Evolutionary conservation across 83 land plant genomes (phyloP).

Genomic region (Picea mariana): DNA sequence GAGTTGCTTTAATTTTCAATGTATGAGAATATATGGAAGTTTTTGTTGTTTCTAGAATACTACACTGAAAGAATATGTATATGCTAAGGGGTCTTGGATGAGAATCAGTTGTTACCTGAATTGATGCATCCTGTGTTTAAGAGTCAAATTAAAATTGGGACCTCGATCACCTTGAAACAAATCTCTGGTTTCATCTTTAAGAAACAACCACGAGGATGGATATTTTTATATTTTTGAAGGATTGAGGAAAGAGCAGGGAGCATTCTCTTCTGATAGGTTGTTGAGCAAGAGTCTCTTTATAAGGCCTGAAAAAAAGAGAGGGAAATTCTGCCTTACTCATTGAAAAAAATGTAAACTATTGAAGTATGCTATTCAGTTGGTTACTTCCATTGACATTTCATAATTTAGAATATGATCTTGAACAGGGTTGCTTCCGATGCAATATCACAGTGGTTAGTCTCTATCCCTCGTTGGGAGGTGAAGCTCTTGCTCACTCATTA

Average conservation of each 20-base stretch:
- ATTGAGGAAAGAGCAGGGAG: not conserved
- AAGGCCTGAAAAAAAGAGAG: no score
- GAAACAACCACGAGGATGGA: not conserved
- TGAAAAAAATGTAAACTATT: not conserved
- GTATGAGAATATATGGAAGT: not conserved
- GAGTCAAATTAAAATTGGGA: not conserved
- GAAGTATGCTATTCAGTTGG: not conserved
- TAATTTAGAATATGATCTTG: conserved; percentile 1
- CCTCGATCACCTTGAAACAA: not conserved
- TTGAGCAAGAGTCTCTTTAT: not conserved
- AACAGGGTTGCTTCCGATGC: conserved; percentile 50
- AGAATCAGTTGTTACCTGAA: not conserved
- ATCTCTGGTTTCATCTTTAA: conserved; percentile 5
- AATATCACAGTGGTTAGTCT: conserved; percentile 44
- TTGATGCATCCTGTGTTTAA: not conserved
- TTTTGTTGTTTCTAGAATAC: not conserved
- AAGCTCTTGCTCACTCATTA: conserved; percentile 49
- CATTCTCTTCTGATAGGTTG: not conserved
- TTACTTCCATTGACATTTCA: not conserved
- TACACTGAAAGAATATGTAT: not conserved
- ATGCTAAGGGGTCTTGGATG: not conserved
- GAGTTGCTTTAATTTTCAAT: not conserved
- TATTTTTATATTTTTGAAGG: not conserved
- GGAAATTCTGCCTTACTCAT: no score
- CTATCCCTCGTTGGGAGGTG: conserved; percentile 53